These are phyloP conservation scores for Diaporthe velutina DNA, from an alignment of 2,329 filamentous ascomycete species.

Conservation along the genomic window DNA sequence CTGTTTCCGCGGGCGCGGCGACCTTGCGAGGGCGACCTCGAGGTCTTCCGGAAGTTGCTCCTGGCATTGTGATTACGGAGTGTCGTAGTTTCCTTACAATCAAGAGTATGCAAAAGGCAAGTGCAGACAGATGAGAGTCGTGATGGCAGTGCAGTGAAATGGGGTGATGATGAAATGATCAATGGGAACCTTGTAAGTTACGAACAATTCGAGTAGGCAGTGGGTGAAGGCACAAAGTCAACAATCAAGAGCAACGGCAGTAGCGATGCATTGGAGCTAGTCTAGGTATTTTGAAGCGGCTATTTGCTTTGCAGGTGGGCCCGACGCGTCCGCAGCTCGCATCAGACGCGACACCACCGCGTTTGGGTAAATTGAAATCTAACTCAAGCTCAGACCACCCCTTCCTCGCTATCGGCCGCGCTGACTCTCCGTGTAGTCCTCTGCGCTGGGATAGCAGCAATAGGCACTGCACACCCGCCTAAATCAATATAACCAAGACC, in stretches of 20 bases:
- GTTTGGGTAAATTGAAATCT: constrained; percentile 3
- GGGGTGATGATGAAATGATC: not conserved
- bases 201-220: not conserved
- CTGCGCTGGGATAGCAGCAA: not conserved
- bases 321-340: constrained; percentile 4
- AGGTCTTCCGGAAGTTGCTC: constrained; percentile 27
- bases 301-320: constrained; percentile 9
- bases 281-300: constrained; percentile 3
- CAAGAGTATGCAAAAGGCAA: not conserved
- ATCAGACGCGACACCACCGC: constrained; percentile 29
- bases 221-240: constrained; percentile 25
- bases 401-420: not conserved
- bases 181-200: constrained; percentile 13
- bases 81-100: not conserved
- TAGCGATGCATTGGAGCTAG: not conserved
- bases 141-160: not conserved
- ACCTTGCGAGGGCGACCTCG: constrained; percentile 38
- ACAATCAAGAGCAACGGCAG: not conserved
- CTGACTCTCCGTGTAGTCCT: not conserved
- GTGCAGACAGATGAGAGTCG: not conserved
- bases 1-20: not conserved
- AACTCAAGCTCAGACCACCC: not conserved
- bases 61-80: constrained; percentile 31
- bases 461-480: not conserved
- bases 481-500: not conserved